Evolutionary conservation across 495 filamentous ascomycete species (phyloP).

Genomic region (Podospora pseudoanserina): DNA sequence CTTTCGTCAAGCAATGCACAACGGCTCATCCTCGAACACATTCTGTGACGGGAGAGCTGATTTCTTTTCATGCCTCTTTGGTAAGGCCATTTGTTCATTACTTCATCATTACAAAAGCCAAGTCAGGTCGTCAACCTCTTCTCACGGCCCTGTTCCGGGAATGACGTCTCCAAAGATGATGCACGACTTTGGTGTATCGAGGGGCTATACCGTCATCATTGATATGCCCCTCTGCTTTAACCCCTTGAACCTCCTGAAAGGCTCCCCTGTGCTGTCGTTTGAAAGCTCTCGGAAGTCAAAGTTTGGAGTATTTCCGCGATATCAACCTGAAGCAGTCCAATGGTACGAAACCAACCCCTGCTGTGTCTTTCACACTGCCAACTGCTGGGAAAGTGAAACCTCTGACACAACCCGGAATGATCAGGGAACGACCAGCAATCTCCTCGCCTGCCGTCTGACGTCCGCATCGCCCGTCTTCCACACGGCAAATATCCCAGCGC

Average conservation of each 20-base stretch:
- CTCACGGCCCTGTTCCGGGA: slow-evolving; percentile 45
- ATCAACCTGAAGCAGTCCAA: slow-evolving; percentile 47
- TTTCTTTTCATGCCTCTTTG: slow-evolving; percentile 61
- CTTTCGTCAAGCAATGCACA: slow-evolving; percentile 63
- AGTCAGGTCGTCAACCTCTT: not conserved
- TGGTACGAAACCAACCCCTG: slow-evolving; percentile 65
- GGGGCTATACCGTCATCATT: slow-evolving; percentile 57
- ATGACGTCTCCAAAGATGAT: slow-evolving; percentile 62
- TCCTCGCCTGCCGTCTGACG: slow-evolving; percentile 61
- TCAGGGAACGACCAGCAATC: slow-evolving; percentile 45
- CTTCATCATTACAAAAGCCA: slow-evolving; percentile 49
- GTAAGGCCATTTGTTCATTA: slow-evolving; percentile 61
- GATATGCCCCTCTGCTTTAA: slow-evolving; percentile 63
- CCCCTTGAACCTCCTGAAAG: slow-evolving; percentile 52
- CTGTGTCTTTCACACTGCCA: slow-evolving; percentile 66
- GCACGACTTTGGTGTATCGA: slow-evolving; percentile 67
- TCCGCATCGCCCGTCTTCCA: slow-evolving; percentile 56
- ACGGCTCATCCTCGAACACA: slow-evolving; percentile 66
- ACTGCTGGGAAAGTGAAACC: slow-evolving; percentile 47
- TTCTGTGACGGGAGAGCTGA: slow-evolving; percentile 54
- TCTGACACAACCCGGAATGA: slow-evolving; percentile 28
- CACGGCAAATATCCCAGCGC: slow-evolving; percentile 53
- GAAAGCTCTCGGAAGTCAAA: slow-evolving; percentile 50
- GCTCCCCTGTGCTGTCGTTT: slow-evolving; percentile 53
- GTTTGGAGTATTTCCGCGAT: slow-evolving; percentile 61